These are phyloP conservation scores for Scolecobasidium constrictum DNA, from an alignment of 2,329 filamentous ascomycete species.

Conservation along the genomic window DNA sequence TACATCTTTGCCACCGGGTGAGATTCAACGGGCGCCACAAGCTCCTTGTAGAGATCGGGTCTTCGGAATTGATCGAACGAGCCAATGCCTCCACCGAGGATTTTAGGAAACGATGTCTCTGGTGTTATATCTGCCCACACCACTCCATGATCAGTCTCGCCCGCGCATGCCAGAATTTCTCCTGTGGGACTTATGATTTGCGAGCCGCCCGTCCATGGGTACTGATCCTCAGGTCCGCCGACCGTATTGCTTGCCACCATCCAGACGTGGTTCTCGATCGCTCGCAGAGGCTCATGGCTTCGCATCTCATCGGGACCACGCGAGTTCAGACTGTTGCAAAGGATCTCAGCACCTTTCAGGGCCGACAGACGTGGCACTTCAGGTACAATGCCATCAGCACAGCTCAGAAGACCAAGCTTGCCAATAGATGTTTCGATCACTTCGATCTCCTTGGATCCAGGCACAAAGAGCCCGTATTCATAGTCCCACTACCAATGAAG, in stretches of 20 bases:
- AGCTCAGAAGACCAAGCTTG: background rate
- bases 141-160: background rate
- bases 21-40: background rate
- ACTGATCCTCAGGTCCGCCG: background rate
- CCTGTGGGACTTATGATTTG: background rate
- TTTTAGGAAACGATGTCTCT: constrained; percentile 2
- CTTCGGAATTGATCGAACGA: background rate
- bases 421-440: constrained; percentile 1
- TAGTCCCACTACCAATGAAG: constrained; percentile 1
- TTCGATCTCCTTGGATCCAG: constrained; percentile 1
- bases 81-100: background rate
- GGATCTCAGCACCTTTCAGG: background rate
- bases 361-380: background rate
- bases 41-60: background rate
- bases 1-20: constrained; percentile 1
- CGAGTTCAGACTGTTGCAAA: constrained; percentile 3
- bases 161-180: constrained; percentile 1
- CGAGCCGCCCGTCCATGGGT: background rate
- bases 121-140: constrained; percentile 1
- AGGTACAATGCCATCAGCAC: constrained; percentile 1
- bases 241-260: background rate
- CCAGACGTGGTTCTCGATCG: background rate
- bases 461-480: background rate
- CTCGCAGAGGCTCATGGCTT: background rate
- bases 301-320: background rate